phyloP scores from a whole-genome alignment of 176 grass and related monocot species.

The Eragrostis nindensis region DNA sequence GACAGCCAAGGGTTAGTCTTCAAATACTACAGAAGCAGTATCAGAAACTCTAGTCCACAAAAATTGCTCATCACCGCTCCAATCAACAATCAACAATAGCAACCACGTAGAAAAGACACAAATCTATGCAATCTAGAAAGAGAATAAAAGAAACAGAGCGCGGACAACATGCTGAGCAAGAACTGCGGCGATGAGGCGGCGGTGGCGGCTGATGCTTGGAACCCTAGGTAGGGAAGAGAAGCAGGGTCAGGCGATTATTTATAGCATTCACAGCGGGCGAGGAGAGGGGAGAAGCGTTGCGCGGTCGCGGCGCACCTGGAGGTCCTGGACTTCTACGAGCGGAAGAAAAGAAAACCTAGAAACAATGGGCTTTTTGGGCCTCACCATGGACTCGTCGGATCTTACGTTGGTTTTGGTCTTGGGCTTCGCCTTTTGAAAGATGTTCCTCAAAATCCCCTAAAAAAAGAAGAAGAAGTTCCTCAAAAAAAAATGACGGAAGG shows the following conservation, averaged over 20 bases:
- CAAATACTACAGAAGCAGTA: conserved; percentile 47
- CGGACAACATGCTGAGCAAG: neutral
- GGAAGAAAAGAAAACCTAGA: conserved; percentile 1
- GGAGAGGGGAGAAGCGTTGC: too few relatives aligned
- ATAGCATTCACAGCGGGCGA: neutral
- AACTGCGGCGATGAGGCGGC: neutral
- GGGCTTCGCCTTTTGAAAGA: neutral
- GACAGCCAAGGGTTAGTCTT: conserved; percentile 76
- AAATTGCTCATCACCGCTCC: conserved; percentile 59
- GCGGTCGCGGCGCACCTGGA: too few relatives aligned
- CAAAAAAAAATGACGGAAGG: too few relatives aligned
- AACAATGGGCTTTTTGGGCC: neutral
- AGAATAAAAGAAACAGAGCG: neutral
- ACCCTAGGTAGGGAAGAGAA: neutral
- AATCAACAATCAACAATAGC: neutral
- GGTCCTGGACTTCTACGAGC: too few relatives aligned
- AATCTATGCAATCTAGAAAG: neutral
- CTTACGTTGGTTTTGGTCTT: neutral
- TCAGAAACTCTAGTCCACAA: conserved; percentile 82
- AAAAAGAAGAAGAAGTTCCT: too few relatives aligned
- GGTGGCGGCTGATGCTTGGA: neutral
- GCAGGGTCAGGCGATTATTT: neutral
- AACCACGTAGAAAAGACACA: neutral
- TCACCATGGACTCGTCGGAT: neutral
- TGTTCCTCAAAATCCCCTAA: too few relatives aligned